Base-by-base conservation (phyloP, 1,284 basidiomycete genomes). In the Volvariella volvacea region DNA sequence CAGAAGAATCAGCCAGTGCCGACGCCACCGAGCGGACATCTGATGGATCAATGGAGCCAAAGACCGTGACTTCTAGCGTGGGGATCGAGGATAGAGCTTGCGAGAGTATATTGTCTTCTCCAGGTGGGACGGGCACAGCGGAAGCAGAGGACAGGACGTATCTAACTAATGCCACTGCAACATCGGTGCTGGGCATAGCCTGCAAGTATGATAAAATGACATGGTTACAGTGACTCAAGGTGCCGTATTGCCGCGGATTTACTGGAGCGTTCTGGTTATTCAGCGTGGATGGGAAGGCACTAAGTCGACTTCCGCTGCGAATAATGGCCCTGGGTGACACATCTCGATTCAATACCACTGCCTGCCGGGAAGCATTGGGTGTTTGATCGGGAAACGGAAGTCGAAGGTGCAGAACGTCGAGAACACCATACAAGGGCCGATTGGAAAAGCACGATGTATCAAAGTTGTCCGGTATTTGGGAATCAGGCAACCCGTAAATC, bases 341-440 rank as follows among this genome's bases (percentile, higher is more conserved):
- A 41, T 71, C 71, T 3, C 61, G 55, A 12, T 61, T 60, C 25
- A 83, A 61, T 4, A 71, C 57, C 15, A 67, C 70, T 2, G 73
- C 76, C 57, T 83, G 78, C 46, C 63, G 65, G 1, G 73, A 62
- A 22, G 68, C 60, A 15, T 68, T 67, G 10, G 58, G 53, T 22
- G 64, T 57, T 6, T 63, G 58, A 54, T 79, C 73, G 4, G 60
- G 43, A 58, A 80, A 83, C 9, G 80, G 78, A 19, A 78, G 61
- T 10, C 80, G 73, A 19, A 80, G 61, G 8, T 64, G 66, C 20
- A 81, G 57, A 9, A 82, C 52, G 52, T 83, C 68, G 41, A 83
- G 61, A 7, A 79, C 62, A n/a, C 80, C 80, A 55, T 84, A 83
- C 14, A 79, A 61, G 1, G 79, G 80, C 16, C 76, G 68, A 49